Percentiles rank a stretch among this genome's conserved stretches.
phyloP scores from a whole-genome alignment of 2,329 filamentous ascomycete species.

The Diatrype stigma region DNA sequence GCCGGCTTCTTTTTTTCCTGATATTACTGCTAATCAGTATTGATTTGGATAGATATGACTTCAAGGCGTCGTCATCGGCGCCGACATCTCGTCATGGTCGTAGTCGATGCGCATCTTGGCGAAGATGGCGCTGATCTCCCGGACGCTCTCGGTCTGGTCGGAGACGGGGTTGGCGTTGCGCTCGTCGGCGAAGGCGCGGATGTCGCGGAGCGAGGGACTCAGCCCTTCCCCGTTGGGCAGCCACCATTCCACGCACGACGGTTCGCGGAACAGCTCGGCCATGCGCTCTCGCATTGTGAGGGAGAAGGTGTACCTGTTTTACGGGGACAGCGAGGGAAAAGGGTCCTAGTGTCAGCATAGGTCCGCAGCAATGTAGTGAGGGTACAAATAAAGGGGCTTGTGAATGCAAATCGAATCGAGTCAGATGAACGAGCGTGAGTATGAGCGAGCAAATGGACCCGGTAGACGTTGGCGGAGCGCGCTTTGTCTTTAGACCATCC shows the following conservation, averaged over 20 bases:
- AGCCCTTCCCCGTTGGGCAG: conserved; percentile 76
- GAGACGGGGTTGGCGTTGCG: conserved; percentile 59
- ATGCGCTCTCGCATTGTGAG: conserved; percentile 69
- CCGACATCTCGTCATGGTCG: no score
- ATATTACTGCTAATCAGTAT: no score
- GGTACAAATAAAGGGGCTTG: not conserved
- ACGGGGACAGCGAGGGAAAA: not conserved
- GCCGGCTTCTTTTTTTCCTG: no score
- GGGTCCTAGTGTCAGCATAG: not conserved
- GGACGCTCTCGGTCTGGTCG: conserved; percentile 59
- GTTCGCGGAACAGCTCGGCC: conserved; percentile 69
- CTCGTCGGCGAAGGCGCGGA: conserved; percentile 79
- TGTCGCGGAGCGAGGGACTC: conserved; percentile 66
- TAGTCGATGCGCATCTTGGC: conserved; percentile 51
- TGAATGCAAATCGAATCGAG: no score
- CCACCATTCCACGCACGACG: conserved; percentile 80
- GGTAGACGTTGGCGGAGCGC: no score
- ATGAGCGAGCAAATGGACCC: no score
- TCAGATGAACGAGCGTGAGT: conserved; percentile 1
- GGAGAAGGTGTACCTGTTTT: conserved; percentile 76
- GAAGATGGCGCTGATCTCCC: conserved; percentile 73
- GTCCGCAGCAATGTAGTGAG: no score
- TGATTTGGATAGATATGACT: no score
- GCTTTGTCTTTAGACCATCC: no score
- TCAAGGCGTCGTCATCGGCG: not conserved